Evolutionary conservation across 179 eudicot genomes (phyloP).

Genomic region (Beta lomatogona): DNA sequence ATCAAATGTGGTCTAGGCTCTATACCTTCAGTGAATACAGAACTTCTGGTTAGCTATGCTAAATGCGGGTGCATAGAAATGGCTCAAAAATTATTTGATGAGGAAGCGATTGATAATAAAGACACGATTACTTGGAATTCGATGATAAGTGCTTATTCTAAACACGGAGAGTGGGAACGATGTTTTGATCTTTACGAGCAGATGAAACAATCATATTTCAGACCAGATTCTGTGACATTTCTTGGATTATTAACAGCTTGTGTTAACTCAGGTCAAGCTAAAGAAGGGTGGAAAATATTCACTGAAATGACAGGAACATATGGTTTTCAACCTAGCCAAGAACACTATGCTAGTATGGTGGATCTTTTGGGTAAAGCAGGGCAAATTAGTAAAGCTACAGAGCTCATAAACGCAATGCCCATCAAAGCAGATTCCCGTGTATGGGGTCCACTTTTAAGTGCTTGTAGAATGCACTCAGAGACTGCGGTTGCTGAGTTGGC

Average conservation of each 20-base stretch:
- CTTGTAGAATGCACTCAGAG: slow-evolving; percentile 40
- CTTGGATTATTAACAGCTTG: slow-evolving; percentile 46
- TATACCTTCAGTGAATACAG: slow-evolving; percentile 31
- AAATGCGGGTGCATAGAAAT: slow-evolving; percentile 48
- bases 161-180: slow-evolving; percentile 39
- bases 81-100: slow-evolving; percentile 42
- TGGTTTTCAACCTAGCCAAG: slow-evolving; percentile 36
- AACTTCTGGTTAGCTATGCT: slow-evolving; percentile 42
- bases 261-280: slow-evolving; percentile 41
- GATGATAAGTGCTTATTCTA: slow-evolving; percentile 45
- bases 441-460: slow-evolving; percentile 45
- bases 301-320: slow-evolving; percentile 37
- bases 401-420: slow-evolving; percentile 42
- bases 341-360: slow-evolving; percentile 49
- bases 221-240: slow-evolving; percentile 40
- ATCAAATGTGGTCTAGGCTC: slow-evolving; percentile 33
- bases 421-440: slow-evolving; percentile 40
- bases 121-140: slow-evolving; percentile 45
- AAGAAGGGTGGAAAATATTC: slow-evolving; percentile 35
- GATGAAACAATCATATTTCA: slow-evolving; percentile 30
- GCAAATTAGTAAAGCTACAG: slow-evolving; percentile 34
- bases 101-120: slow-evolving; percentile 27
- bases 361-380: slow-evolving; percentile 48
- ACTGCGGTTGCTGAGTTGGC: slow-evolving; percentile 40
- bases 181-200: slow-evolving; percentile 37